phyloP scores from a whole-genome alignment of 345 rosid genomes.

The Dipteronia dyeriana region DNA sequence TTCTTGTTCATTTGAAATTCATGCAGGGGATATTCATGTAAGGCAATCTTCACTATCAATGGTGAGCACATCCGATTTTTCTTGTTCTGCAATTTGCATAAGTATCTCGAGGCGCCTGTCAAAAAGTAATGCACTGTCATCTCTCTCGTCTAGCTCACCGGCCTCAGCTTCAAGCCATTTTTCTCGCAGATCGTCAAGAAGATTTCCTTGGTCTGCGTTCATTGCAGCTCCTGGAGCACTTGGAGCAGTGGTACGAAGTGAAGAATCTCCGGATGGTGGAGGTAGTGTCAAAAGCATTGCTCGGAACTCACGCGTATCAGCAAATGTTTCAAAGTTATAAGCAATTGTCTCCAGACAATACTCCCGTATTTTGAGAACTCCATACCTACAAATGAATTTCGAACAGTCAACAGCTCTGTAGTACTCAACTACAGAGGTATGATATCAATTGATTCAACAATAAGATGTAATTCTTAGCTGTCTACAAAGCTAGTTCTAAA shows the following conservation, averaged over 20 bases:
- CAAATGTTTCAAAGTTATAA: conserved; percentile 90
- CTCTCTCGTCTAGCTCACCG: conserved; percentile 95
- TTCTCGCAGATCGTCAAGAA: conserved; percentile 90
- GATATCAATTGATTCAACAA: neutral
- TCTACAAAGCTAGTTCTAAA: neutral
- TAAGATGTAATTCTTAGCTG: neutral
- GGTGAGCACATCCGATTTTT: conserved; percentile 38
- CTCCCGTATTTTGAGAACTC: conserved; percentile 87
- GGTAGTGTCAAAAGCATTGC: conserved; percentile 90
- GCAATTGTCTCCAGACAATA: conserved; percentile 83
- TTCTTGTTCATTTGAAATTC: neutral
- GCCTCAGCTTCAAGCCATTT: conserved; percentile 99
- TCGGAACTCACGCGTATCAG: conserved; percentile 70
- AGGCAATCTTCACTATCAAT: conserved; percentile 27
- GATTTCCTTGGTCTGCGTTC: conserved; percentile 71
- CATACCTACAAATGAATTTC: conserved; percentile 59
- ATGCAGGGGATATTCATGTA: conserved; percentile 5
- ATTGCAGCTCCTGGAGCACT: conserved; percentile 86
- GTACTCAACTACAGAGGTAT: neutral
- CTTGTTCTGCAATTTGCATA: conserved; percentile 72
- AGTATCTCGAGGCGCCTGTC: conserved; percentile 90
- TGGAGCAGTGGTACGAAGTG: conserved; percentile 82
- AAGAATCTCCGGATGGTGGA: conserved; percentile 94
- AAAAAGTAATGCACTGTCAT: conserved; percentile 82
- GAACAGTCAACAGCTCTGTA: neutral